Evolutionary conservation across 2,329 filamentous ascomycete genomes (phyloP), one percentile per base, ranked within the genome.

Genomic region (Pseudogymnoascus sp.): DNA sequence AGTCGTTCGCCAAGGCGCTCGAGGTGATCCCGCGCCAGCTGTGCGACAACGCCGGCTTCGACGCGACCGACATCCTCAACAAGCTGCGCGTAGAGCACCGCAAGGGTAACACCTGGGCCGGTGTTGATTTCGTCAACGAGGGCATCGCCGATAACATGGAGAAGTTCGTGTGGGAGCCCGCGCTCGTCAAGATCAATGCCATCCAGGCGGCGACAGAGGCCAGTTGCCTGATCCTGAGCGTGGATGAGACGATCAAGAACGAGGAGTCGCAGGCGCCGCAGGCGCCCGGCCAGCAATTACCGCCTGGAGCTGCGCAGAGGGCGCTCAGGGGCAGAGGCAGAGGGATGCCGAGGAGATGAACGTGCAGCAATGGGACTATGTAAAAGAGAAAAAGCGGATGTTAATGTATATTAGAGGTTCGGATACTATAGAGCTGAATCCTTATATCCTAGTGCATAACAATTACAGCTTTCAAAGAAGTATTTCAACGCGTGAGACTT

Each of bases 221-320:
- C 22, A 90, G 89, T 70, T 99, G 95, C 79, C 79, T 99, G 79
- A 98, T 99, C 69, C 79, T 99, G 72, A 89, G 91, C 70, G 95
- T 99, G 63, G 95, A 99, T 74, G 95, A 99, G 85, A 99, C 95
- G 35, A 98, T 99, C 78, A 92, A 88, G 78, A 99, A 99, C 78
- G 91, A 99, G 81, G 93, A 98, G 81, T 96, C 91, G 72, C 84
- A 88, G 70, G 82, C 86, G 75, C 89, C 93, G 24, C 90, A 96
- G 76, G 91, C 86, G 7, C 93, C 93, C 0, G 84, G 86, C 63
- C 83, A 89, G 76, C 84, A 86, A 19, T 80, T 93, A 68, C 90
- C 89, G 4, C 88, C 88, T 1, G 90, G 89, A 69, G 93, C 93
- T 22, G 93, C 93, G 10, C 93, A 98, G 81, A 83, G 93, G 72